These are phyloP conservation scores for Ambrosia trifida DNA, from an alignment of 129 eudicot genomes.

Conservation along the genomic window DNA sequence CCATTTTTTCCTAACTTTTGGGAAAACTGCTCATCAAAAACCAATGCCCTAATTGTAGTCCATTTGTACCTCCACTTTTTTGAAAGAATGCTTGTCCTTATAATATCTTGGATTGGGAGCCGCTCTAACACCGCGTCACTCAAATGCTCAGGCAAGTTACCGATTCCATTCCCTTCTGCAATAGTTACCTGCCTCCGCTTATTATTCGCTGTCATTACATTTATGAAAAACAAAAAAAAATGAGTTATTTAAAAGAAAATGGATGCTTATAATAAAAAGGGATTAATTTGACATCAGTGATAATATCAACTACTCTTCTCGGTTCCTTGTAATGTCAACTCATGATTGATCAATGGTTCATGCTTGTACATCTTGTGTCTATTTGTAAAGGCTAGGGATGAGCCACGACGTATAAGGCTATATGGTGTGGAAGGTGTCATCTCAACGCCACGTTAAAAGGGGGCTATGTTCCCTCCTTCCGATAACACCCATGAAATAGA, in stretches of 20 bases:
- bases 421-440: too few species aligned
- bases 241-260: background rate
- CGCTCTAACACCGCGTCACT: slow-evolving; percentile 22
- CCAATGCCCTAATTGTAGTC: slow-evolving; percentile 7
- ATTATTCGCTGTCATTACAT: background rate
- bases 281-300: background rate
- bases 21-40: slow-evolving; percentile 8
- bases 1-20: slow-evolving; percentile 1
- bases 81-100: slow-evolving; percentile 20
- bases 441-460: too few species aligned
- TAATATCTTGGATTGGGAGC: slow-evolving; percentile 28
- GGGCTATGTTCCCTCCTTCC: too few species aligned
- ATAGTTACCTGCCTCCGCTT: background rate
- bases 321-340: background rate
- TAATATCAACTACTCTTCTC: background rate
- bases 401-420: too few species aligned
- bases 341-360: background rate
- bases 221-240: too few species aligned
- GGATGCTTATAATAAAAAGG: too few species aligned
- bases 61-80: slow-evolving; percentile 27
- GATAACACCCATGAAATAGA: too few species aligned
- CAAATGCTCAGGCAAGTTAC: slow-evolving; percentile 16
- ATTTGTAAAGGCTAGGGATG: too few species aligned
- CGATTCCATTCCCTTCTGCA: background rate
- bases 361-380: too few species aligned